These are phyloP conservation scores for Escovopsis weberi DNA, from an alignment of 2,329 filamentous ascomycete species.

Conservation along the genomic window DNA sequence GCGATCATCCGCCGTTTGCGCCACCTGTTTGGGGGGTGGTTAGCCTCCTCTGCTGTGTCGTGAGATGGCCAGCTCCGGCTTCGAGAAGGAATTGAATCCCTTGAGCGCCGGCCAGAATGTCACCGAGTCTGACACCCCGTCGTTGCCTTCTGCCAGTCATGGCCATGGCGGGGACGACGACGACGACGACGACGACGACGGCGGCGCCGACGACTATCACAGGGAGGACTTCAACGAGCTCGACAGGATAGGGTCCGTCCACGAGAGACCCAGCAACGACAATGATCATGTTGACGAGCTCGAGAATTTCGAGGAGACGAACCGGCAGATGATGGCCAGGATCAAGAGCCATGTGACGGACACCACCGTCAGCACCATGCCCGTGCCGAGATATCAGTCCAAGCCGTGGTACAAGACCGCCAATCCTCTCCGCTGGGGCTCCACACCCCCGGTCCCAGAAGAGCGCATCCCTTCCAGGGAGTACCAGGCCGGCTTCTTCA, in stretches of 20 bases:
- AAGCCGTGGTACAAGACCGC: constrained; percentile 49
- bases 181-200: constrained; percentile 2
- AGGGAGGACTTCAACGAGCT: too few relatives aligned
- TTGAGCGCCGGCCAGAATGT: background rate
- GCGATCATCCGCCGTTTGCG: constrained; percentile 1
- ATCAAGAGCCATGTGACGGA: constrained; percentile 40
- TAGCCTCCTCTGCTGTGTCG: background rate
- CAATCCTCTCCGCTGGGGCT: constrained; percentile 48
- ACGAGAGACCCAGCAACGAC: background rate
- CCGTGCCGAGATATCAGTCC: constrained; percentile 20
- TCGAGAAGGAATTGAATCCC: constrained; percentile 3
- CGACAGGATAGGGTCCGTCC: too few relatives aligned
- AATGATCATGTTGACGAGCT: background rate
- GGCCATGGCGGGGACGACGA: constrained; percentile 3
- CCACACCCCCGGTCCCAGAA: constrained; percentile 39
- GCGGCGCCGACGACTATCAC: background rate
- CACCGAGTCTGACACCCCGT: constrained; percentile 1
- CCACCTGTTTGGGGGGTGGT: background rate
- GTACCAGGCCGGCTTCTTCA: constrained; percentile 59
- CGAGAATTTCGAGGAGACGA: constrained; percentile 5
- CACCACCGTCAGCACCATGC: constrained; percentile 29
- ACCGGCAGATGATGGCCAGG: constrained; percentile 1
- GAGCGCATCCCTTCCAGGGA: constrained; percentile 47
- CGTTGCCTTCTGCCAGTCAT: background rate
- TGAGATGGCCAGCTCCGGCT: constrained; percentile 4